Evolutionary conservation across 306 rosid species (phyloP).

Genomic region (Prunus padus): DNA sequence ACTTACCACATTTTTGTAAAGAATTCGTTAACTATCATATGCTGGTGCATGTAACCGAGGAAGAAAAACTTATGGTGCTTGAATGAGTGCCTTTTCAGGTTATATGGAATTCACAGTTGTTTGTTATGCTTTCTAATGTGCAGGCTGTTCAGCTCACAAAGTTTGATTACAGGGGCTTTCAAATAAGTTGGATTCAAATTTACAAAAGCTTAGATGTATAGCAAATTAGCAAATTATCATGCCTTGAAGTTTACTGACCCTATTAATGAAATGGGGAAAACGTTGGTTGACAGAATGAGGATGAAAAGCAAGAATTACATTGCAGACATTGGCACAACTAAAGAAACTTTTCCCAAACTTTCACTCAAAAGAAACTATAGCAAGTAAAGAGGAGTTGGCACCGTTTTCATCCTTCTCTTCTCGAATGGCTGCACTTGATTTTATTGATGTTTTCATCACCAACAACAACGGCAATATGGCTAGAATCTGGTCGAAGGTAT

Average conservation of each 20-base stretch:
- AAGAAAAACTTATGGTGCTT: too few relatives aligned
- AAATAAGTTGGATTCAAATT: constrained; percentile 55
- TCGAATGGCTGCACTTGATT: constrained; percentile 95
- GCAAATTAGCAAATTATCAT: constrained; percentile 86
- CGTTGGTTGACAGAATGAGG: constrained; percentile 68
- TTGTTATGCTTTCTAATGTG: constrained; percentile 17
- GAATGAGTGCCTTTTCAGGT: background rate
- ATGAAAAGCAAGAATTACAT: constrained; percentile 65
- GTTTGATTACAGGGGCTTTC: constrained; percentile 94
- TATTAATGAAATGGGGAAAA: constrained; percentile 62
- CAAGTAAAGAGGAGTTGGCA: constrained; percentile 62
- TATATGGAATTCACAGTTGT: constrained; percentile 17
- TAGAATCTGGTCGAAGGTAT: too few relatives aligned
- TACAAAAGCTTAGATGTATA: constrained; percentile 84
- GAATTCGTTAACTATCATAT: too few relatives aligned
- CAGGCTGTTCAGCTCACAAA: constrained; percentile 84
- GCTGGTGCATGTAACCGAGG: too few relatives aligned
- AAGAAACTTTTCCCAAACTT: constrained; percentile 73
- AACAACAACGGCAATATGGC: too few relatives aligned
- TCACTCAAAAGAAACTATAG: constrained; percentile 76
- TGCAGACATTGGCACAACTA: constrained; percentile 74
- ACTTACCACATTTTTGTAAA: too few relatives aligned
- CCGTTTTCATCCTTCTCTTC: constrained; percentile 76
- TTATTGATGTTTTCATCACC: too few relatives aligned
- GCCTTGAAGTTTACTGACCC: constrained; percentile 68